phyloP scores from a whole-genome alignment of 1,284 basidiomycete genomes.

The Ustilago trichophora region DNA sequence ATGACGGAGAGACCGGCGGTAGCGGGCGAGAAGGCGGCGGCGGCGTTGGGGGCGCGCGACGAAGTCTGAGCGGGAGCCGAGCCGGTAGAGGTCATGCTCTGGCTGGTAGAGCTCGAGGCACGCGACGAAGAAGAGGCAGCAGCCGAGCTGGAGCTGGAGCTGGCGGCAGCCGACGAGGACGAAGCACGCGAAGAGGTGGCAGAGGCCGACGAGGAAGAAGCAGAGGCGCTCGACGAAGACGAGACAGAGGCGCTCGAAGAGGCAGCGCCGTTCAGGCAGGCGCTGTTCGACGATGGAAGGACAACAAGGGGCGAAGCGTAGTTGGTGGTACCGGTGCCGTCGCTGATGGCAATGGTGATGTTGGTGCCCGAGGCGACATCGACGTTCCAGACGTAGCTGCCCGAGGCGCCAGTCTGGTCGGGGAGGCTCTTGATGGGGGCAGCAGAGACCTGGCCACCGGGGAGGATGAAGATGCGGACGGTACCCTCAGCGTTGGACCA shows the following conservation, averaged over 20 bases:
- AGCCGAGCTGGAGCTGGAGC: constrained; percentile 1
- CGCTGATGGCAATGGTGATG: constrained; percentile 61
- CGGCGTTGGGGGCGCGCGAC: constrained; percentile 19
- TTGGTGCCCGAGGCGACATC: constrained; percentile 60
- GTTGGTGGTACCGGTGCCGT: constrained; percentile 53
- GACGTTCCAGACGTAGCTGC: constrained; percentile 61
- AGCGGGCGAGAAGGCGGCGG: constrained; percentile 42
- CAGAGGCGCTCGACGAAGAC: constrained; percentile 6
- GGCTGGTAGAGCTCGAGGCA: constrained; percentile 12
- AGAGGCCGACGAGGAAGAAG: constrained; percentile 10
- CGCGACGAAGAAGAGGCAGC: constrained; percentile 4
- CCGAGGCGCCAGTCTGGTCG: constrained; percentile 44
- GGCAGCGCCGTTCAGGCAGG: constrained; percentile 35
- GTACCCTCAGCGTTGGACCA: constrained; percentile 38
- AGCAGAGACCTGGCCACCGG: constrained; percentile 46
- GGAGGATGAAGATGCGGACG: constrained; percentile 37
- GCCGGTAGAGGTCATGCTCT: background rate
- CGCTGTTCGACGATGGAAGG: constrained; percentile 28
- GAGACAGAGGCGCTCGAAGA: constrained; percentile 3
- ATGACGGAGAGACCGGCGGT: constrained; percentile 42
- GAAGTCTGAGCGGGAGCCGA: constrained; percentile 17
- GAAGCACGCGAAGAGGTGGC: constrained; percentile 13
- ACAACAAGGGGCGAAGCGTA: constrained; percentile 43
- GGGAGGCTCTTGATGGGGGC: constrained; percentile 48
- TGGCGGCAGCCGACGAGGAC: too few relatives aligned